These are phyloP conservation scores for Monilinia laxa DNA, from an alignment of 2,329 filamentous ascomycete species.

Conservation along the genomic window DNA sequence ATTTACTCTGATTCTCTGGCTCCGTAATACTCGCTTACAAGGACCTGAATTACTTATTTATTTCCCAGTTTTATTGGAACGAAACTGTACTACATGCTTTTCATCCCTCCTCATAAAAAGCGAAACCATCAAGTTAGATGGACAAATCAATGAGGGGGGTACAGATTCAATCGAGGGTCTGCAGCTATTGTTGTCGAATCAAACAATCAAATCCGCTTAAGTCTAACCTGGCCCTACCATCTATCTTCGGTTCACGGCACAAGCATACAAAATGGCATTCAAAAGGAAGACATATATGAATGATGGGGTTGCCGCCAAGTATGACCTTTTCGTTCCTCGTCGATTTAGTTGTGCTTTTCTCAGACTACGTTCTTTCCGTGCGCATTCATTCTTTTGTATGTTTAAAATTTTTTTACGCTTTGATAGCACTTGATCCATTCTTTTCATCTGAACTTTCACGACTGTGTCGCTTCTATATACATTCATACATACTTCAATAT, in stretches of 20 bases:
- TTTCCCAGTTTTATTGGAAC: neutral
- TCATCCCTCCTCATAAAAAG: slow-evolving; percentile 11
- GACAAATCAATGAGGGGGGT: slow-evolving; percentile 11
- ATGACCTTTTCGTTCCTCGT: slow-evolving; percentile 8
- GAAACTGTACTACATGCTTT: slow-evolving; percentile 9
- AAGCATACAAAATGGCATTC: neutral
- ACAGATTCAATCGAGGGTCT: neutral
- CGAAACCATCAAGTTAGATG: slow-evolving; percentile 11
- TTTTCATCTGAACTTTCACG: slow-evolving; percentile 2
- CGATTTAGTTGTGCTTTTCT: slow-evolving; percentile 1
- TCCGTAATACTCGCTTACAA: neutral
- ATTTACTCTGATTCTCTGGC: neutral
- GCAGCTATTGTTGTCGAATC: neutral
- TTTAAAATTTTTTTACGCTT: slow-evolving; percentile 20
- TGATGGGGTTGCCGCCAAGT: neutral
- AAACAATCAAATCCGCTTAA: neutral
- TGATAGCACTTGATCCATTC: slow-evolving; percentile 20
- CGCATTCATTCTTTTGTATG: slow-evolving; percentile 6
- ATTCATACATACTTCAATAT: neutral
- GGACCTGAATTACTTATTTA: neutral
- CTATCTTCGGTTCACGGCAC: slow-evolving; percentile 14
- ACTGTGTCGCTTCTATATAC: slow-evolving; percentile 17
- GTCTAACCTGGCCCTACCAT: neutral
- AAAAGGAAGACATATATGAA: slow-evolving; percentile 14
- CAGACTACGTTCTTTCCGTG: slow-evolving; percentile 10